Evolutionary conservation across 345 rosid genomes (phyloP), one percentile per base, ranked within the genome.

Genomic region (Citrus reticulata): DNA sequence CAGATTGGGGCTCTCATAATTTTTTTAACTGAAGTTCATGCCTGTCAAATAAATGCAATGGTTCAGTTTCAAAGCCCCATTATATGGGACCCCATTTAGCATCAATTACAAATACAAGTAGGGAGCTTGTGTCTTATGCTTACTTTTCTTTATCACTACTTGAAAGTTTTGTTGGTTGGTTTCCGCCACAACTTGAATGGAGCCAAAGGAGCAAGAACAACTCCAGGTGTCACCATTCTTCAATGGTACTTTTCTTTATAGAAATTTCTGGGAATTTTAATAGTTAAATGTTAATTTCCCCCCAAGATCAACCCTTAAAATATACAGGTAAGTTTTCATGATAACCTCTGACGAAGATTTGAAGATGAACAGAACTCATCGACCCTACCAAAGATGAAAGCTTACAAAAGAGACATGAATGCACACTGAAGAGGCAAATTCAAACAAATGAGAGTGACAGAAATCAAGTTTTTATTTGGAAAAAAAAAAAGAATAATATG

Each of bases 11-110:
- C 59, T 68, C 72, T 78, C 37, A 68, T 29, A 68, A 32, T 61
- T 42, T 58, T 62, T 62, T 8, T 17, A 72, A 83, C 80, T 71
- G 80, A 75, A 79, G 80, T 63, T 66, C 69, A 79, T 75, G 82
- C 58, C 78, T 76, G 67, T 77, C 75, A 76, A 72, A 68, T 11
- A 66, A 66, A 66, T 66, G 27, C 42, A 66, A 63, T 37, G 34
- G 62, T 70, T 63, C 46, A 69, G 68, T 59, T 65, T 39, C 78
- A 76, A 76, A 79, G 77, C 71, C 72, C 22, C 58, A 54, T 16
- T 19, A 35, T 7, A 77, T 2, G 72, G 72, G 74, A 59, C 83
- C 74, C 80, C 40, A 9, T 81, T 42, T 54, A 19, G 30, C 84
- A 72, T 77, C 77, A 35, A 72, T 66, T 62, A 74, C 68, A 37